phyloP scores from a whole-genome alignment of 2,329 filamentous ascomycete species.

The Xylariaceae sp. region DNA sequence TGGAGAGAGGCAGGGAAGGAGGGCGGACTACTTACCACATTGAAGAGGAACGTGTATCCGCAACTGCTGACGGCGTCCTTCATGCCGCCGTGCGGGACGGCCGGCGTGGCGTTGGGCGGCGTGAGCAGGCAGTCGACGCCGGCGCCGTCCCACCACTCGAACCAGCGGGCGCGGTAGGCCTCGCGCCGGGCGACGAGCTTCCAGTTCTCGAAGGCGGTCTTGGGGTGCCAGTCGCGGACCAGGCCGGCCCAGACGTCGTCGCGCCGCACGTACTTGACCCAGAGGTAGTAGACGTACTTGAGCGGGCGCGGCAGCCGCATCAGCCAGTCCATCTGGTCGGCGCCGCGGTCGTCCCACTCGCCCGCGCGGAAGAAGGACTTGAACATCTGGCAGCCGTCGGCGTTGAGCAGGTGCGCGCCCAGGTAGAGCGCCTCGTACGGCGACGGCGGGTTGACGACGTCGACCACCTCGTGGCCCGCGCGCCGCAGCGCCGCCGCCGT shows the following conservation, averaged over 20 bases:
- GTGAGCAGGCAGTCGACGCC: conserved; percentile 72
- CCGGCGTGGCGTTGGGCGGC: conserved; percentile 84
- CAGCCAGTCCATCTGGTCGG: conserved; percentile 64
- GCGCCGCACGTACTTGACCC: conserved; percentile 73
- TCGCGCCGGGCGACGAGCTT: conserved; percentile 71
- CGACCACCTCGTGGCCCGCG: conserved; percentile 68
- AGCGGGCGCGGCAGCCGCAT: conserved; percentile 66
- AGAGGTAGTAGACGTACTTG: conserved; percentile 82
- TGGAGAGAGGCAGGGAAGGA: background rate
- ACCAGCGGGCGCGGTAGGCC: conserved; percentile 68
- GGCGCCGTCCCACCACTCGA: conserved; percentile 73
- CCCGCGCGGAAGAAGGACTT: conserved; percentile 67
- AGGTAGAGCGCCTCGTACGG: conserved; percentile 70
- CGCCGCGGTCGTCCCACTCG: conserved; percentile 74
- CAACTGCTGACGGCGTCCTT: conserved; percentile 76
- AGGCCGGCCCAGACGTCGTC: conserved; percentile 75
- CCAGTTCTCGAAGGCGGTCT: conserved; percentile 75
- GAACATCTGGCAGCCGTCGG: conserved; percentile 77
- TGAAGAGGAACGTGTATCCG: conserved; percentile 91
- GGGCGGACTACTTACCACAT: conserved; percentile 51
- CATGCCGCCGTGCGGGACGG: conserved; percentile 82
- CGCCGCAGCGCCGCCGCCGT: conserved; percentile 60
- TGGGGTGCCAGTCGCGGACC: conserved; percentile 63
- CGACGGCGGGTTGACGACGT: conserved; percentile 52
- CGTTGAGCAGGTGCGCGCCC: conserved; percentile 72